Base-by-base conservation (phyloP, 805 yeast species). In the Schwanniomyces occidentalis region DNA sequence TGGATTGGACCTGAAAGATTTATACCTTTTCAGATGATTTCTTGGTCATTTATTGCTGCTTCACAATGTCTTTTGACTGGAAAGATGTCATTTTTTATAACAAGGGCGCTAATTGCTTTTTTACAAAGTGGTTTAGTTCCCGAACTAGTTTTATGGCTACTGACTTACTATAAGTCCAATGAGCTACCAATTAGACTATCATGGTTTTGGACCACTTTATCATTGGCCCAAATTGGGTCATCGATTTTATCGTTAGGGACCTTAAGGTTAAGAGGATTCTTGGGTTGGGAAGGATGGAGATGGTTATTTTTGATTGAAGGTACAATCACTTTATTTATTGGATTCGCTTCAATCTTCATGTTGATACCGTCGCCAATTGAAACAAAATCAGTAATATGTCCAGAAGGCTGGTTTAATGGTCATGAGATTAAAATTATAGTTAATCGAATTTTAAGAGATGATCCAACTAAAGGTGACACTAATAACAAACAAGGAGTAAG, bases 381-480 rank as follows among this genome's bases (percentile, higher is more conserved):
- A 20, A 37, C 45, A 10, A 38, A 35, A 12, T 22, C 16, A 14
- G 4, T 15, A 16, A 18, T 17, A 9, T 19, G 27, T 10, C 37
- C 37, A 3, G 33, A 40, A 14, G 82, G 82, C 20, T 57, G 71
- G 62, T 62, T 56, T 39, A 61, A 73, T 10, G 76, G 74, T 2
- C 55, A 75, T 27, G 82, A 80, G 41, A 77, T 73, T 52, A 71
- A 72, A 38, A 77, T 80, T 36, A 60, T 78, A 19, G 82, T 77
- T 32, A 78, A 78, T 50, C 63, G 78, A 40, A 66, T 80, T 2
- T 54, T 80, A 33, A 59, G 84, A 44, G 85, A 80, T 49, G 86
- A 80, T 48, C 85, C 85, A 6, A 48, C 65, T 4, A 68, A 68
- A 42, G 83, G 84, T 16, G 82, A 76, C 41, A 77, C 78, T 84